These are phyloP conservation scores for Exserohilum rostratum DNA, from an alignment of 2,329 filamentous ascomycete species.

Conservation along the genomic window DNA sequence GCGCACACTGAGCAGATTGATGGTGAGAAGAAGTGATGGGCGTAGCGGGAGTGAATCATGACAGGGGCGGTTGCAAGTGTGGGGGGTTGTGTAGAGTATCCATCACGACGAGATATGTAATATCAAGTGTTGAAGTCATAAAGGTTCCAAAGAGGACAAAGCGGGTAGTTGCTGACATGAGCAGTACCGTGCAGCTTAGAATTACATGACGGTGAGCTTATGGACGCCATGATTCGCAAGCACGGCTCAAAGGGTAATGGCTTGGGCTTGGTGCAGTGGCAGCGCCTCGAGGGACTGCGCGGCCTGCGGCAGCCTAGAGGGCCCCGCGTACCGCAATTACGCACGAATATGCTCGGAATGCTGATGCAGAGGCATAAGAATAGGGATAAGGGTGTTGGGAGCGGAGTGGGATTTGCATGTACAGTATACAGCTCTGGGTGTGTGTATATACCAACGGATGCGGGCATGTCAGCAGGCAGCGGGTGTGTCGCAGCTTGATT, in stretches of 20 bases:
- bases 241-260: background rate
- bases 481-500: slow-evolving; percentile 8
- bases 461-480: slow-evolving; percentile 6
- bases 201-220: background rate
- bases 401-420: background rate
- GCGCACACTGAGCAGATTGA: slow-evolving; percentile 21
- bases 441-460: background rate
- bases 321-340: background rate
- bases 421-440: background rate
- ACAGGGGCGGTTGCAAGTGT: background rate
- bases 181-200: background rate
- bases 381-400: too few relatives aligned
- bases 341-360: too few relatives aligned
- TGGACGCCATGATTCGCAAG: background rate
- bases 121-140: background rate
- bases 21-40: slow-evolving; percentile 13
- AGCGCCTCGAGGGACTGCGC: background rate
- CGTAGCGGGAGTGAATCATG: background rate
- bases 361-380: too few relatives aligned
- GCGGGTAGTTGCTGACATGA: background rate
- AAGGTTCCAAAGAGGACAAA: background rate
- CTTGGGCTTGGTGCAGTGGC: background rate
- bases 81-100: background rate
- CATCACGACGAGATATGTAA: background rate
- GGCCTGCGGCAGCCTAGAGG: background rate